These are phyloP conservation scores for Chionographis japonica DNA, from an alignment of 106 monocot genomes.

Conservation along the genomic window DNA sequence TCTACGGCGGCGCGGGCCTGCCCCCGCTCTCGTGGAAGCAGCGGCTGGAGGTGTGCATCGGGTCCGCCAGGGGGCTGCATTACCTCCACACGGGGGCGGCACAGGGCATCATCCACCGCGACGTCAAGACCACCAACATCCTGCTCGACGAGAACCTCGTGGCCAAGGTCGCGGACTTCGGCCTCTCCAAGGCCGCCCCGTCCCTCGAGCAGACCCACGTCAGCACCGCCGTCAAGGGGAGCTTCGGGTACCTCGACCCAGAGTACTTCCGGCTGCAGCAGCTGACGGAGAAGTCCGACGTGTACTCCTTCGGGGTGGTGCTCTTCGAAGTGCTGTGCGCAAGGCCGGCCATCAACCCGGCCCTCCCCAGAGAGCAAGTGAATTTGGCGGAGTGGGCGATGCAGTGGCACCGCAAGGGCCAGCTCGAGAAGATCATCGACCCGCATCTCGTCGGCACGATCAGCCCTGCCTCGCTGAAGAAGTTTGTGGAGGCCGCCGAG, in stretches of 20 bases:
- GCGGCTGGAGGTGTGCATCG: constrained; percentile 55
- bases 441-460: constrained; percentile 28
- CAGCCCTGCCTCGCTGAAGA: constrained; percentile 41
- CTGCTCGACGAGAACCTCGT: constrained; percentile 37
- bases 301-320: constrained; percentile 74
- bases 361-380: constrained; percentile 55
- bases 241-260: constrained; percentile 57
- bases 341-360: constrained; percentile 44
- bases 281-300: constrained; percentile 68
- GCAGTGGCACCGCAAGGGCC: constrained; percentile 43
- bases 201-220: constrained; percentile 62
- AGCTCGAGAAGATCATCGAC: constrained; percentile 56
- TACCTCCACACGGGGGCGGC: constrained; percentile 69
- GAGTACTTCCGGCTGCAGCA: constrained; percentile 67
- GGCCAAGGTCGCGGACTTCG: constrained; percentile 36
- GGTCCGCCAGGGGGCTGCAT: constrained; percentile 56
- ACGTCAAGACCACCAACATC: constrained; percentile 65
- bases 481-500: constrained; percentile 69
- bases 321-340: constrained; percentile 64
- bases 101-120: constrained; percentile 56
- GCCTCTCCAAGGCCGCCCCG: constrained; percentile 45
- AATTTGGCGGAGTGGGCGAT: constrained; percentile 66
- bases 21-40: constrained; percentile 48
- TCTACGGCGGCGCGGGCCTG: constrained; percentile 18
- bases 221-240: constrained; percentile 72